Evolutionary conservation across 352 stramenopile genomes (phyloP).

Genomic region (Halophytophthora polymorphica): DNA sequence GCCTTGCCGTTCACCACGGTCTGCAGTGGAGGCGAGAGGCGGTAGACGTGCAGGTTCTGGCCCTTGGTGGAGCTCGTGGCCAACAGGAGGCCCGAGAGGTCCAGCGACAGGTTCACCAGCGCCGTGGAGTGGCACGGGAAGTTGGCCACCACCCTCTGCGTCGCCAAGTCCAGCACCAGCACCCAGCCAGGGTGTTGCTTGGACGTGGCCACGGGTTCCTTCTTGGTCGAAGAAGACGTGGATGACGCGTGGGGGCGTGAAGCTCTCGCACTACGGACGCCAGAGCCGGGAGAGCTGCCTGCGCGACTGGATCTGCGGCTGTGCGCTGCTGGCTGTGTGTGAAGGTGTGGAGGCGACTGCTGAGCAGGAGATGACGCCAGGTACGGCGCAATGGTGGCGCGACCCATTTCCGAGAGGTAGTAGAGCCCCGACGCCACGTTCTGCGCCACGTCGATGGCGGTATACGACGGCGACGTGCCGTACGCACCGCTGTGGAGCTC

Average conservation of each 20-base stretch:
- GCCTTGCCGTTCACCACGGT: conserved; percentile 21
- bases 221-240: neutral
- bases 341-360: conserved; percentile 8
- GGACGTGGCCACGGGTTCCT: conserved; percentile 17
- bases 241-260: neutral
- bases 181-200: conserved; percentile 54
- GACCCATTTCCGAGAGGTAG: conserved; percentile 72
- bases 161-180: conserved; percentile 64
- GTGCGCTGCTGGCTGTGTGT: conserved; percentile 14
- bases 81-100: conserved; percentile 71
- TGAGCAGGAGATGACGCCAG: conserved; percentile 63
- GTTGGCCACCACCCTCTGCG: conserved; percentile 55
- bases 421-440: conserved; percentile 87
- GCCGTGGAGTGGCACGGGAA: conserved; percentile 77
- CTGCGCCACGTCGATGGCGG: conserved; percentile 80
- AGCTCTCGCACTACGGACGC: neutral
- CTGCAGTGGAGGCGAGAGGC: conserved; percentile 59
- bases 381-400: conserved; percentile 69
- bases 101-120: conserved; percentile 72
- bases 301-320: conserved; percentile 8
- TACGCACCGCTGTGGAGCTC: conserved; percentile 22
- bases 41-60: conserved; percentile 85
- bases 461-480: conserved; percentile 47
- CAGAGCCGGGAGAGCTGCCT: conserved; percentile 10
- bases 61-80: conserved; percentile 81